phyloP scores from a whole-genome alignment of 2,329 filamentous ascomycete genomes.

The Phaeosphaeriaceae sp. region DNA sequence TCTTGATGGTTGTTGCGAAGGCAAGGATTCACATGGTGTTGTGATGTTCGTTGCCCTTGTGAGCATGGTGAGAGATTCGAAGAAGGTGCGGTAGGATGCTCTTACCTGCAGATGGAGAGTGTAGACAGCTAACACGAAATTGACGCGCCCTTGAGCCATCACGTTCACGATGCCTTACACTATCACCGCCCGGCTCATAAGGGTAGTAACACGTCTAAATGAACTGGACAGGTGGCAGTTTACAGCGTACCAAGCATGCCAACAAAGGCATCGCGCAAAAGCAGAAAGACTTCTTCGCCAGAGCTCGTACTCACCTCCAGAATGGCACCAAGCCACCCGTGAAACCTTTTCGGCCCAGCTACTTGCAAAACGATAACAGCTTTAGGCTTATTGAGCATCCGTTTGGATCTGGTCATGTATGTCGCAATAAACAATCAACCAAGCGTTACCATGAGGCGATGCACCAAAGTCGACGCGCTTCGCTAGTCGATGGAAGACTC shows the following conservation, averaged over 20 bases:
- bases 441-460: constrained; percentile 1
- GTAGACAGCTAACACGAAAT: constrained; percentile 12
- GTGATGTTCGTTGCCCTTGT: not conserved
- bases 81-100: not conserved
- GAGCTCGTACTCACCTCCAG: constrained; percentile 43
- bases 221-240: constrained; percentile 58
- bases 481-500: not conserved
- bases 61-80: not conserved
- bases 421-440: constrained; percentile 13
- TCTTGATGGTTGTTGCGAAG: too few relatives aligned
- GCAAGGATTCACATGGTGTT: too few relatives aligned
- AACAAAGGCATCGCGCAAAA: constrained; percentile 46
- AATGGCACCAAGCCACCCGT: constrained; percentile 17
- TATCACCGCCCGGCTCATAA: not conserved
- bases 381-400: constrained; percentile 10
- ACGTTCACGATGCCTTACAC: not conserved
- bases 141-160: not conserved
- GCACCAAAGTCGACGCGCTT: not conserved
- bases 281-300: constrained; percentile 57
- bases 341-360: constrained; percentile 33
- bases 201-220: constrained; percentile 30
- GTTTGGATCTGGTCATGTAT: constrained; percentile 15
- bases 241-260: constrained; percentile 48
- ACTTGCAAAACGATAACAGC: constrained; percentile 19
- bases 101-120: constrained; percentile 11